phyloP scores from a whole-genome alignment of 495 filamentous ascomycete species.

The Cryomyces minteri region DNA sequence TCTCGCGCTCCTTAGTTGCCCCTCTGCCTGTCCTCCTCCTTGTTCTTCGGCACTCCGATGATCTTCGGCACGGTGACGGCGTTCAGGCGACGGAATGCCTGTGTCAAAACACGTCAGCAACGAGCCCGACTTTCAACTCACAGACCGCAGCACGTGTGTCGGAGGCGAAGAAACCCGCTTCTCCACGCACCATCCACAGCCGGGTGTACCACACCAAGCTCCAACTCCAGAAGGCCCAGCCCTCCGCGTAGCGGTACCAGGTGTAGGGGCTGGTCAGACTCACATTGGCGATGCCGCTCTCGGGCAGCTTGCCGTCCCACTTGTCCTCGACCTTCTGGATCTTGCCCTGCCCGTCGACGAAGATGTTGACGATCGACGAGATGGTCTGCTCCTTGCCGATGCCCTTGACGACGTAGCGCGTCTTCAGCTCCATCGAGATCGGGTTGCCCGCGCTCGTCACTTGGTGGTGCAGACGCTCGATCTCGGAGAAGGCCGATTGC shows the following conservation, averaged over 20 bases:
- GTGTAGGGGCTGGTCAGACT: constrained; percentile 22
- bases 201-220: constrained; percentile 17
- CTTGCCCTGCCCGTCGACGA: constrained; percentile 20
- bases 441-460: constrained; percentile 35
- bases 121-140: too few relatives aligned
- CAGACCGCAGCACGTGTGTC: not conserved
- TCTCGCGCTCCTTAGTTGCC: constrained; percentile 5
- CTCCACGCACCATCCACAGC: constrained; percentile 14
- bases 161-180: not conserved
- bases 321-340: constrained; percentile 36
- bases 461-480: constrained; percentile 28
- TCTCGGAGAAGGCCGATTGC: constrained; percentile 24
- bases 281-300: constrained; percentile 28
- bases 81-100: constrained; percentile 39
- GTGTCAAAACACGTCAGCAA: constrained; percentile 5
- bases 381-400: constrained; percentile 33
- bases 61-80: constrained; percentile 33
- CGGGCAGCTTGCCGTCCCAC: constrained; percentile 35
- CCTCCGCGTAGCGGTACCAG: constrained; percentile 22
- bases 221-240: constrained; percentile 22
- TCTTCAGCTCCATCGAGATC: constrained; percentile 31
- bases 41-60: constrained; percentile 37
- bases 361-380: constrained; percentile 28
- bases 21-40: constrained; percentile 27
- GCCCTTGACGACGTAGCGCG: constrained; percentile 33